phyloP scores from a whole-genome alignment of 768 basidiomycete species.

The Daedalea quercina region DNA sequence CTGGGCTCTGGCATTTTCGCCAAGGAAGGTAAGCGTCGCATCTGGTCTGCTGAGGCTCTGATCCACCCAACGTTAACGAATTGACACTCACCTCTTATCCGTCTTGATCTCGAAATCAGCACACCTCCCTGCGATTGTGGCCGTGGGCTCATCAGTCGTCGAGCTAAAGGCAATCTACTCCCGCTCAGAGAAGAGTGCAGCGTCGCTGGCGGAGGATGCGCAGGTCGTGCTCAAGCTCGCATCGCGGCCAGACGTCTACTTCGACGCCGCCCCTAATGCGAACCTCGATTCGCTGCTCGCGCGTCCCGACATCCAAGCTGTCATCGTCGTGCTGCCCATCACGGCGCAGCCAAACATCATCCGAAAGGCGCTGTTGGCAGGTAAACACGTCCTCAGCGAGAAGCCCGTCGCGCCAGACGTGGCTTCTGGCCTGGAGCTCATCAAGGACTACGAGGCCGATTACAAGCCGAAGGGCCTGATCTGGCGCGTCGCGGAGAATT shows the following conservation, averaged over 20 bases:
- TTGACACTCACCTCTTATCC: conserved; percentile 10
- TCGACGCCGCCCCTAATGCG: conserved; percentile 36
- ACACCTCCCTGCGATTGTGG: conserved; percentile 70
- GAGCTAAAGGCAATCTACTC: conserved; percentile 73
- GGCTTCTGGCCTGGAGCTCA: conserved; percentile 51
- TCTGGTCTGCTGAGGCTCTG: conserved; percentile 8
- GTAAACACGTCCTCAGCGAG: conserved; percentile 87
- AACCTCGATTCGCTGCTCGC: conserved; percentile 60
- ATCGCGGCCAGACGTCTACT: conserved; percentile 43
- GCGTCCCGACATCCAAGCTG: conserved; percentile 61
- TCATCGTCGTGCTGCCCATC: conserved; percentile 77
- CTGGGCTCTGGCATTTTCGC: conserved; percentile 80
- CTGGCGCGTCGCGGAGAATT: conserved; percentile 82
- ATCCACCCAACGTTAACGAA: conserved; percentile 5
- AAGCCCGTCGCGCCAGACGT: conserved; percentile 80
- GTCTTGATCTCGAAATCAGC: conserved; percentile 32
- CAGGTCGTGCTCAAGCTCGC: conserved; percentile 32
- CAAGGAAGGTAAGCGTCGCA: conserved; percentile 47
- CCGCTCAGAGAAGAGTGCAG: conserved; percentile 56
- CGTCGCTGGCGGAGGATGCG: conserved; percentile 45
- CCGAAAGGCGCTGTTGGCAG: conserved; percentile 54
- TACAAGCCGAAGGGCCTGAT: conserved; percentile 65
- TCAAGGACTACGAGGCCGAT: conserved; percentile 55
- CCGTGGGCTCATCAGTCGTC: conserved; percentile 40
- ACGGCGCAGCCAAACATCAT: conserved; percentile 64